phyloP scores from a whole-genome alignment of 2,329 filamentous ascomycete species.

The Talaromyces marneffei region DNA sequence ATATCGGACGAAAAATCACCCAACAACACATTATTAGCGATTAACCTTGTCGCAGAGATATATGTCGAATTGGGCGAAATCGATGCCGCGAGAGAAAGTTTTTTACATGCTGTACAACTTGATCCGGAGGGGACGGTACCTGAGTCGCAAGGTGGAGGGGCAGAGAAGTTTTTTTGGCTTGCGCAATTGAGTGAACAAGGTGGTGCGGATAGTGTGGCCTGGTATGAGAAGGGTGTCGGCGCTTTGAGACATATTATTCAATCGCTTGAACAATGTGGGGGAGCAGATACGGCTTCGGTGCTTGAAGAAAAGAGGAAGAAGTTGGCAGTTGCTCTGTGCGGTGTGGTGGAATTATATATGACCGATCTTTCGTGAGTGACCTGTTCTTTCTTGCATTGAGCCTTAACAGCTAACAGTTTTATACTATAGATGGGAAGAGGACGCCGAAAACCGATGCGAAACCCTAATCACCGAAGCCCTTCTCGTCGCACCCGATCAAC shows the following conservation, averaged over 20 bases:
- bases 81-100: slow-evolving; percentile 65
- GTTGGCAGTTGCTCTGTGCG: slow-evolving; percentile 85
- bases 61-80: slow-evolving; percentile 76
- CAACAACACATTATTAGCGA: slow-evolving; percentile 48
- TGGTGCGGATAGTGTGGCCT: slow-evolving; percentile 54
- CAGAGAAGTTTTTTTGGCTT: slow-evolving; percentile 92
- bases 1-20: slow-evolving; percentile 29
- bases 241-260: slow-evolving; percentile 68
- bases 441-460: slow-evolving; percentile 86
- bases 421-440: slow-evolving; percentile 61
- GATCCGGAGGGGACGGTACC: slow-evolving; percentile 69
- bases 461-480: slow-evolving; percentile 83
- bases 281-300: slow-evolving; percentile 33
- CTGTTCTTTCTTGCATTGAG: background rate
- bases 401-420: background rate
- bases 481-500: slow-evolving; percentile 69
- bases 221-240: slow-evolving; percentile 61
- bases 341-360: slow-evolving; percentile 96
- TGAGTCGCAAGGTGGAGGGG: slow-evolving; percentile 69
- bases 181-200: slow-evolving; percentile 74
- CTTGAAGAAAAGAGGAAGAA: slow-evolving; percentile 70
- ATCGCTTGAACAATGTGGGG: slow-evolving; percentile 49
- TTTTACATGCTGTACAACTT: slow-evolving; percentile 65
- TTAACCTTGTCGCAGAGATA: slow-evolving; percentile 76
- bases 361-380: slow-evolving; percentile 74